phyloP scores from a whole-genome alignment of 2,329 filamentous ascomycete species.

The Dactylonectria macrodidyma region DNA sequence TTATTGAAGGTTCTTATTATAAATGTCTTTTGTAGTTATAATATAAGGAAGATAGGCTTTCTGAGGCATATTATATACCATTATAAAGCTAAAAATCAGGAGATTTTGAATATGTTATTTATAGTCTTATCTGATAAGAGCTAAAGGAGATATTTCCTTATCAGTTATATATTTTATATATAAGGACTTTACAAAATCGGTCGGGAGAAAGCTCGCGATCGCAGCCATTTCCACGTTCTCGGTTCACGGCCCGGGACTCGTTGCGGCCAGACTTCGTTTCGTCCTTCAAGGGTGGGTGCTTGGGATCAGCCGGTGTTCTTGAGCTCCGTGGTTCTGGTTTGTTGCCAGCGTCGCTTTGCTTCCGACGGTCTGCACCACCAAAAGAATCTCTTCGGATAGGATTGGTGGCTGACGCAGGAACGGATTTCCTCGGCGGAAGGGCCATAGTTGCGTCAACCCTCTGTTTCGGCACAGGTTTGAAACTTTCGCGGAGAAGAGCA shows the following conservation, averaged over 20 bases:
- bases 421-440: constrained; percentile 68
- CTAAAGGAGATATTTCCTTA: no score
- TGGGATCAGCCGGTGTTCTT: constrained; percentile 49
- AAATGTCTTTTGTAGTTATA: no score
- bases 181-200: no score
- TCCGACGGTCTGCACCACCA: constrained; percentile 60
- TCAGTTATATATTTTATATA: no score
- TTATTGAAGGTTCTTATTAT: no score
- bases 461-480: constrained; percentile 65
- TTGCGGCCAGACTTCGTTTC: constrained; percentile 54
- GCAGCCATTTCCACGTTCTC: constrained; percentile 46
- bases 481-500: constrained; percentile 73
- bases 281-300: constrained; percentile 42
- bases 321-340: constrained; percentile 56
- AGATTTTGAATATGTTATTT: no score
- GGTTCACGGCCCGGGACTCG: constrained; percentile 47
- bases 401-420: constrained; percentile 71
- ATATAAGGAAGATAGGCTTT: no score
- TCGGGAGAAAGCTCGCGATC: no score
- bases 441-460: constrained; percentile 70
- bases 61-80: no score
- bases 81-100: no score
- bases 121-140: no score
- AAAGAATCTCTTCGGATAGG: constrained; percentile 65
- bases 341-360: constrained; percentile 49